Evolutionary conservation across 352 stramenopile genomes (phyloP).

Genomic region (Globisporangium middletonii): DNA sequence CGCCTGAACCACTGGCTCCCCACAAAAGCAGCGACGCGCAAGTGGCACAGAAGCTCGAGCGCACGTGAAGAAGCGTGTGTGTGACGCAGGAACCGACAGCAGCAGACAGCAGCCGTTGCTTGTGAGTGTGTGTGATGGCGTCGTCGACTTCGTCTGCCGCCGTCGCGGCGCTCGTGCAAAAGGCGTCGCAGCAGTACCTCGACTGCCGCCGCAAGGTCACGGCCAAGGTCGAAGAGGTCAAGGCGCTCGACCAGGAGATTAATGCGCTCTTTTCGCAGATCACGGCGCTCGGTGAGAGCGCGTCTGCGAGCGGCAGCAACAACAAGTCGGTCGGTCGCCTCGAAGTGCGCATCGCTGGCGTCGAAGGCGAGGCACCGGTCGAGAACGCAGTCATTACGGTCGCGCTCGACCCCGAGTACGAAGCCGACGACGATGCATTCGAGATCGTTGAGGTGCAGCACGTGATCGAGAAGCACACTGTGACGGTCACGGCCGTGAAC

Average conservation of each 20-base stretch:
- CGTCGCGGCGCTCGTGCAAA: slow-evolving; percentile 64
- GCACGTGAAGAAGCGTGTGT: neutral
- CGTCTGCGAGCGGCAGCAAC: slow-evolving; percentile 9
- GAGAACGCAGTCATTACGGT: slow-evolving; percentile 57
- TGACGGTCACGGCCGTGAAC: slow-evolving; percentile 40
- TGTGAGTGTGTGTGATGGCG: slow-evolving; percentile 23
- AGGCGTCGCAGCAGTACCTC: slow-evolving; percentile 77
- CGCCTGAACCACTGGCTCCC: neutral
- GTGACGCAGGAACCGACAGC: neutral
- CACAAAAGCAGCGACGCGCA: neutral
- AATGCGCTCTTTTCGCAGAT: slow-evolving; percentile 68
- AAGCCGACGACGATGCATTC: slow-evolving; percentile 30
- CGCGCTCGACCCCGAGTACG: slow-evolving; percentile 71
- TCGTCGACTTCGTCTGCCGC: slow-evolving; percentile 37
- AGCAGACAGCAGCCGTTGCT: neutral
- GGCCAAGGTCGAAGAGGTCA: slow-evolving; percentile 74
- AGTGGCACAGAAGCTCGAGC: neutral
- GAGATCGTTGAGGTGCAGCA: slow-evolving; percentile 47
- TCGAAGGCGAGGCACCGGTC: slow-evolving; percentile 54
- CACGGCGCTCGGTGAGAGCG: slow-evolving; percentile 36
- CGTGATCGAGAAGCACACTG: slow-evolving; percentile 47
- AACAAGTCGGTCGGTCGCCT: slow-evolving; percentile 73
- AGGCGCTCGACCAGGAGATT: slow-evolving; percentile 68
- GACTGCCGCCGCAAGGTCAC: slow-evolving; percentile 73
- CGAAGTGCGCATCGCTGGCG: slow-evolving; percentile 45